A percentile compares a stretch with the other conserved stretches of the same genome.
phyloP scores from a whole-genome alignment of 495 filamentous ascomycete genomes.

The Xylaria grammica region DNA sequence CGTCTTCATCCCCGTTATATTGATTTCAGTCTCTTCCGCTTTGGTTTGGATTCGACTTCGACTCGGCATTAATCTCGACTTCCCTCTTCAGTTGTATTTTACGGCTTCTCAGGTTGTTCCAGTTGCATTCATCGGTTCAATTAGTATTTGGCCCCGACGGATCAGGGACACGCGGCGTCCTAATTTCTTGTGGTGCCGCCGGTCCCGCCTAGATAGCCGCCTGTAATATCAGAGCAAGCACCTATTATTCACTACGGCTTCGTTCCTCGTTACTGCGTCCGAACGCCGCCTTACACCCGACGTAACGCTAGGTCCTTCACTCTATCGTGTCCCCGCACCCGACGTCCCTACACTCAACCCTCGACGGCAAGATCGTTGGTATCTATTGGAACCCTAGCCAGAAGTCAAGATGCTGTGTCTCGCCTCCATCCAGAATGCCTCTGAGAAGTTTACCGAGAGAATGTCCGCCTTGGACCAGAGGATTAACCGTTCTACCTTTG shows the following conservation, averaged over 20 bases:
- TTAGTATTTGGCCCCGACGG: neutral
- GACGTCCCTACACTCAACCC: neutral
- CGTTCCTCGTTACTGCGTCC: neutral
- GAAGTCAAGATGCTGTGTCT: constrained; percentile 16
- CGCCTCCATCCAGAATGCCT: constrained; percentile 8
- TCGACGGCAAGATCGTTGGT: neutral
- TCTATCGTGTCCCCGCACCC: neutral
- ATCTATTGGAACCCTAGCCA: neutral
- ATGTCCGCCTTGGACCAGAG: constrained; percentile 36
- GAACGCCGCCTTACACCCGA: neutral
- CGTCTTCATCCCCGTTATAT: neutral
- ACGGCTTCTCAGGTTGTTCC: too few species aligned
- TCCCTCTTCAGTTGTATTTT: neutral
- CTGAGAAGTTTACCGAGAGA: constrained; percentile 27
- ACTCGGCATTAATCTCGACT: neutral
- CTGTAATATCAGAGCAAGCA: neutral
- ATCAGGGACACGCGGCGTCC: neutral
- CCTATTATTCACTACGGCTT: neutral
- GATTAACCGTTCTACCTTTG: constrained; percentile 58
- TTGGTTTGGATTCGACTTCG: constrained; percentile 1
- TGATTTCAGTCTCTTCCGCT: neutral
- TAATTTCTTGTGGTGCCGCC: neutral
- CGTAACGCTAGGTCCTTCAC: neutral
- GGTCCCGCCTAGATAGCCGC: neutral
- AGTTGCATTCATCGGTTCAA: neutral